Evolutionary conservation across 208 protist species (phyloP).

Genomic region (Acanthamoeba lenticulata): DNA sequence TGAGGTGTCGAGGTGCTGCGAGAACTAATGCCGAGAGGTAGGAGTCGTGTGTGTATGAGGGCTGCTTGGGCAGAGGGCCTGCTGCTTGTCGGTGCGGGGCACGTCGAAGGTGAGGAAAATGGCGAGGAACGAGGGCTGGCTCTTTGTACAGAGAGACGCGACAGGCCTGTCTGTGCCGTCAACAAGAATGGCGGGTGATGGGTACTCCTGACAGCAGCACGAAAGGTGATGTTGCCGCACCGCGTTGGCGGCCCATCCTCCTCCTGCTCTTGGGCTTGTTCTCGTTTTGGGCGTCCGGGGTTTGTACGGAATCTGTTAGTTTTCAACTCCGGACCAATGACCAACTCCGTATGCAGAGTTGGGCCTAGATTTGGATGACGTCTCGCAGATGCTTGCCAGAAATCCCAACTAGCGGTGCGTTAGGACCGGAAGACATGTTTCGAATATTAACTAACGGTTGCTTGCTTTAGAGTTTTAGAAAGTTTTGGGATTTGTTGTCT

Average conservation of each 20-base stretch:
- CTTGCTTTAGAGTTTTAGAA: no score
- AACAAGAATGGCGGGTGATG: not conserved
- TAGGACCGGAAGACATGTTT: no score
- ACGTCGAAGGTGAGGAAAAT: conserved; percentile 9
- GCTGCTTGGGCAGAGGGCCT: not conserved
- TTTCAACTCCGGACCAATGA: not conserved
- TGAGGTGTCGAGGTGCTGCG: not conserved
- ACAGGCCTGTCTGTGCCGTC: not conserved
- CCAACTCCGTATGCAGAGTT: no score
- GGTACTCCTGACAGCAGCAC: not conserved
- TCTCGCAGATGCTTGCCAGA: no score
- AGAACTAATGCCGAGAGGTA: not conserved
- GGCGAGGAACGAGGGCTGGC: not conserved
- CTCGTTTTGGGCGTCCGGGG: not conserved
- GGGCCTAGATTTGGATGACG: no score
- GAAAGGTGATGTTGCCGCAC: not conserved
- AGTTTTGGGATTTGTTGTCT: no score
- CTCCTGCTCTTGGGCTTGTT: not conserved
- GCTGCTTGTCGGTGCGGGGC: not conserved
- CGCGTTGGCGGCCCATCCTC: not conserved
- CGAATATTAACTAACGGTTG: no score
- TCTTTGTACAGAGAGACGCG: not conserved
- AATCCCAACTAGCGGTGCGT: no score
- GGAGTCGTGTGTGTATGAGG: not conserved
- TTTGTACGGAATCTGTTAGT: not conserved